These are phyloP conservation scores for Porphyrellus sp. DNA, from an alignment of 1,284 basidiomycete genomes.

Conservation along the genomic window DNA sequence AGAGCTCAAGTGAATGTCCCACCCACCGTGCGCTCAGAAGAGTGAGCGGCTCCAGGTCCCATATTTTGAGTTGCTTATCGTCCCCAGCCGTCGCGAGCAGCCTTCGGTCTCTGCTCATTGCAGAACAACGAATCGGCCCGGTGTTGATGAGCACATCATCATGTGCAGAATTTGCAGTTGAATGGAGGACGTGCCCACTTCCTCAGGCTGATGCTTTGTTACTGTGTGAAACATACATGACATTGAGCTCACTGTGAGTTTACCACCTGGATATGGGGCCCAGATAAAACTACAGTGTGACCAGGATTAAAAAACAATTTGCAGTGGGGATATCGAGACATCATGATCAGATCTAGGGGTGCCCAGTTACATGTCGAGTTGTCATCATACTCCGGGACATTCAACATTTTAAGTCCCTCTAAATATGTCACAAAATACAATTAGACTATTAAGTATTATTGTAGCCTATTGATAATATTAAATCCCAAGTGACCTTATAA, in stretches of 20 bases:
- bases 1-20: too few species aligned
- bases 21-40: constrained; percentile 60
- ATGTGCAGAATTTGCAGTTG: constrained; percentile 39
- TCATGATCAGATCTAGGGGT: too few species aligned
- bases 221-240: not conserved
- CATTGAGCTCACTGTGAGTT: constrained; percentile 43
- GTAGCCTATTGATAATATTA: not conserved
- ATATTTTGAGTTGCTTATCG: constrained; percentile 78
- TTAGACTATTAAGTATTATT: not conserved
- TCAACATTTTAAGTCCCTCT: not conserved
- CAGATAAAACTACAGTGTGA: constrained; percentile 47
- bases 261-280: constrained; percentile 59
- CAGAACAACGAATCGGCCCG: constrained; percentile 61
- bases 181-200: constrained; percentile 50
- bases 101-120: constrained; percentile 45
- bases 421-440: not conserved
- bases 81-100: constrained; percentile 69
- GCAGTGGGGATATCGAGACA: constrained; percentile 44
- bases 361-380: too few species aligned
- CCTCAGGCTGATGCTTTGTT: constrained; percentile 36
- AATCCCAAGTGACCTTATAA: not conserved
- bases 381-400: not conserved
- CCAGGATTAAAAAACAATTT: constrained; percentile 40
- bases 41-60: constrained; percentile 56
- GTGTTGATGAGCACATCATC: constrained; percentile 41